Conservation (phyloP, 768 basidiomycete genomes). For the Plicaturopsis crispa region DNA sequence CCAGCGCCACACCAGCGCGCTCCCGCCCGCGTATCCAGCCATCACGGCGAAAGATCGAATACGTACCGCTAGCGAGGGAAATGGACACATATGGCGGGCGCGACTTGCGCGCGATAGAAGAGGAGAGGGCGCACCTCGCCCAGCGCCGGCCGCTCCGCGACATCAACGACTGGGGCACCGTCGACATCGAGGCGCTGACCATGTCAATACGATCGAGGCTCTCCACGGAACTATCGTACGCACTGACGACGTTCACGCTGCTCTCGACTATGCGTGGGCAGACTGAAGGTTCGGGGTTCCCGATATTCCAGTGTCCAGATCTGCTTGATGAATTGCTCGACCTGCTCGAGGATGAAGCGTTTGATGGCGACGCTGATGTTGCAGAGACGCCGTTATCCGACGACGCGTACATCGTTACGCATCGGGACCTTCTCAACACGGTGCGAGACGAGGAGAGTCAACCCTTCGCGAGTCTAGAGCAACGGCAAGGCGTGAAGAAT, state of each 20-base stretch:
- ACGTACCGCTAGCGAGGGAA: slow-evolving; percentile 73
- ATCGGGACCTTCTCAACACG: slow-evolving; percentile 53
- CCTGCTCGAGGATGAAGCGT: slow-evolving; percentile 76
- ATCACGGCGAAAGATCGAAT: slow-evolving; percentile 79
- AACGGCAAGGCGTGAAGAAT: slow-evolving; percentile 43
- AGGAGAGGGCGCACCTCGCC: slow-evolving; percentile 45
- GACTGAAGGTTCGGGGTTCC: slow-evolving; percentile 53
- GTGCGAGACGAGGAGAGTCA: slow-evolving; percentile 50
- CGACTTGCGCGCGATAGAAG: slow-evolving; percentile 60
- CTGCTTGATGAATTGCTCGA: slow-evolving; percentile 84
- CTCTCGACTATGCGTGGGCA: slow-evolving; percentile 72
- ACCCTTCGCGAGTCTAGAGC: slow-evolving; percentile 51
- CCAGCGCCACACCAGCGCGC: no score
- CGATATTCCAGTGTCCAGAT: slow-evolving; percentile 68
- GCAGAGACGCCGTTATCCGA: slow-evolving; percentile 19
- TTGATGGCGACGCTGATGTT: slow-evolving; percentile 31
- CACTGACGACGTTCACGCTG: slow-evolving; percentile 78
- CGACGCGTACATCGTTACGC: slow-evolving; percentile 42
- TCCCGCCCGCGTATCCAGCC: no score
- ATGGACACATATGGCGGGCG: slow-evolving; percentile 75
- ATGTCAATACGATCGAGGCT: slow-evolving; percentile 88
- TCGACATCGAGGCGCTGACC: slow-evolving; percentile 90
- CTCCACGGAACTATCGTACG: slow-evolving; percentile 80
- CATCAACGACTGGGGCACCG: slow-evolving; percentile 78
- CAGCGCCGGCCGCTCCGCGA: slow-evolving; percentile 56